Conservation (phyloP, 495 filamentous ascomycete species). For the Neurospora sp. region DNA sequence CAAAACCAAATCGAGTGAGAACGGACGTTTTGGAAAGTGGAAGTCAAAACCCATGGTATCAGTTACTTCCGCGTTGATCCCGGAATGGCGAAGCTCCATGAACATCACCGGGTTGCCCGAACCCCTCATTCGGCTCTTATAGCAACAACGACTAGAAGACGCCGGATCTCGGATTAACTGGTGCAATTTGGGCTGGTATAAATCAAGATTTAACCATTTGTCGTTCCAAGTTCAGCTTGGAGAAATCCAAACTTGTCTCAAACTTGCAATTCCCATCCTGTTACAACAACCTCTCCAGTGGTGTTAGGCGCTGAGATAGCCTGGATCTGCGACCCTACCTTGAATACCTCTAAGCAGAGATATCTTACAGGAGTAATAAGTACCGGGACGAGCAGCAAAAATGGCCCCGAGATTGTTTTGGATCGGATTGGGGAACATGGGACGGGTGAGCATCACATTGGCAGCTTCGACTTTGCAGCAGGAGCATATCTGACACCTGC, state of each 20-base stretch:
- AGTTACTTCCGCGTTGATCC: not conserved
- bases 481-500: not conserved
- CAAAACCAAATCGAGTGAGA: too few species aligned
- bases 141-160: not conserved
- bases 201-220: not conserved
- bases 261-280: not conserved
- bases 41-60: not conserved
- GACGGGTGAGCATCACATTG: conserved; percentile 47
- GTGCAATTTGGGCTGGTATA: not conserved
- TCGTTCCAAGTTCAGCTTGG: not conserved
- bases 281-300: not conserved
- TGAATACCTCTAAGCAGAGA: not conserved
- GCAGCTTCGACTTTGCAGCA: not conserved
- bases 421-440: conserved; percentile 90
- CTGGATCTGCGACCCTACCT: not conserved
- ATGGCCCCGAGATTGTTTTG: conserved; percentile 63
- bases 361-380: not conserved
- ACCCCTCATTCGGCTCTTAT: not conserved
- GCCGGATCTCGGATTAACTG: not conserved
- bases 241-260: not conserved
- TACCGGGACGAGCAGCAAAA: not conserved
- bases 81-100: not conserved
- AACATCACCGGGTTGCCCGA: not conserved
- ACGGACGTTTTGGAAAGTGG: not conserved
- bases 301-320: not conserved